Base-by-base conservation (phyloP, 2,329 filamentous ascomycete genomes). In the Aspergillus vadensis region DNA sequence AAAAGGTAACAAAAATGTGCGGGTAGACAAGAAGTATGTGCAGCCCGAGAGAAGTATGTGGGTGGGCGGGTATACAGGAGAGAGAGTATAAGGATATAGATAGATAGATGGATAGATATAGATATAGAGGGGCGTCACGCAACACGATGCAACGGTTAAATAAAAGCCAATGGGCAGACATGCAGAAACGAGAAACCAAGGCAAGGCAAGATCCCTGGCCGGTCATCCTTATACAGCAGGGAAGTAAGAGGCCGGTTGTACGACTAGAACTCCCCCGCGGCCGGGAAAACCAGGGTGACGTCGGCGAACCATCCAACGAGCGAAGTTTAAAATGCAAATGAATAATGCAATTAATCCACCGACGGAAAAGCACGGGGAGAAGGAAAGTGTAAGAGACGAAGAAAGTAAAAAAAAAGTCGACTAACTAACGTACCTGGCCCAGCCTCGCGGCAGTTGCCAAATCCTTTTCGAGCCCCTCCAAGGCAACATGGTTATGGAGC, bases 381-480 rank as follows among this genome's bases (percentile, higher is more conserved):
- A 19, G n/a, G 39, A 27, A 58, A 51, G 27, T 10, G 10, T 12
- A 12, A 30, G 27, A 10, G 47, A 59, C 30, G 55, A 60, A 50
- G 54, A 36, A 59, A 62, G 61, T 12, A 30, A 59, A 32, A 55
- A 60, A 49, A 54, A 61, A 59, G 59, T 58, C 61, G 58, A 61
- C 57, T 32, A 43, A 32, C 12, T 44, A 62, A 86, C 91, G 74
- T 89, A 97, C 94, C 90, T 97, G 91, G 66, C 95, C 95, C 70
- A 97, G 85, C 74, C 90, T 85, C 52, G 92, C 95, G 43, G 95
- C 95, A 55, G 87, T 91, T 69, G 88, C 88, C 57, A 97, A 90
- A 79, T 97, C 91, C 69, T 89, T 90, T 78, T 98, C 94, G 65
- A 98, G 84, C 63, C 86, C 89, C 68, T 91, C 88, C 50, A 98